A percentile compares a stretch with the other conserved stretches of the same genome.
Conservation (phyloP, 805 yeast genomes). For the Vanderwaltozyma yarrowii region DNA sequence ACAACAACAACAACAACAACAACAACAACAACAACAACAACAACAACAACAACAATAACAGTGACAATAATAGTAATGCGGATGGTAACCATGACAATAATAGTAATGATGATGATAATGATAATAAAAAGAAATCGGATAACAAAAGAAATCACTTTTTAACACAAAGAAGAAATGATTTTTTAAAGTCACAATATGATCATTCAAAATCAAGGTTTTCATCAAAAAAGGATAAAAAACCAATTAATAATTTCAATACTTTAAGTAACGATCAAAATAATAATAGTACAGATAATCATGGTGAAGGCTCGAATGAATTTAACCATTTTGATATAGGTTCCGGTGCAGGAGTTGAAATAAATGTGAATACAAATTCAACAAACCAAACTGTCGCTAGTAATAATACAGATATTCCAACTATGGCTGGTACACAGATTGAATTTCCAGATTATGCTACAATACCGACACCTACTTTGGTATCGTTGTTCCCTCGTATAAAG, state of each 20-base stretch:
- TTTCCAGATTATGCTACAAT: slow-evolving; percentile 24
- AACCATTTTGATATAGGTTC: background rate
- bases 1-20: too few relatives aligned
- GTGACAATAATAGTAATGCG: too few relatives aligned
- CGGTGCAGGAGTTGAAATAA: too few relatives aligned
- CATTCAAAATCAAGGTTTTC: slow-evolving; percentile 24
- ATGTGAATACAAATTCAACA: too few relatives aligned
- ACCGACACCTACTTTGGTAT: slow-evolving; percentile 30
- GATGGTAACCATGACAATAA: too few relatives aligned
- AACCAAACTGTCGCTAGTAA: too few relatives aligned
- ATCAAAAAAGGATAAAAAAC: slow-evolving; percentile 6
- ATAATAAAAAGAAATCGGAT: slow-evolving; percentile 6
- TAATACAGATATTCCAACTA: background rate
- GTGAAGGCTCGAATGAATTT: slow-evolving; percentile 4
- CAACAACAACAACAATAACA: too few relatives aligned
- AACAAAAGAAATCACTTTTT: slow-evolving; percentile 20
- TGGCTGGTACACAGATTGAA: slow-evolving; percentile 11
- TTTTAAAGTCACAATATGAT: slow-evolving; percentile 26
- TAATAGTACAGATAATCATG: slow-evolving; percentile 3
- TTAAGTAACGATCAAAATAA: slow-evolving; percentile 3
- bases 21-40: too few relatives aligned
- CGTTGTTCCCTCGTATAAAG: slow-evolving; percentile 46
- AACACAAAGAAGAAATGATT: slow-evolving; percentile 22
- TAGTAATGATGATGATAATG: background rate
- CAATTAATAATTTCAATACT: background rate